Percentiles rank a stretch among this genome's conserved stretches.
phyloP scores from a whole-genome alignment of 305 asterid genomes.

The Euphrasia arctica region DNA sequence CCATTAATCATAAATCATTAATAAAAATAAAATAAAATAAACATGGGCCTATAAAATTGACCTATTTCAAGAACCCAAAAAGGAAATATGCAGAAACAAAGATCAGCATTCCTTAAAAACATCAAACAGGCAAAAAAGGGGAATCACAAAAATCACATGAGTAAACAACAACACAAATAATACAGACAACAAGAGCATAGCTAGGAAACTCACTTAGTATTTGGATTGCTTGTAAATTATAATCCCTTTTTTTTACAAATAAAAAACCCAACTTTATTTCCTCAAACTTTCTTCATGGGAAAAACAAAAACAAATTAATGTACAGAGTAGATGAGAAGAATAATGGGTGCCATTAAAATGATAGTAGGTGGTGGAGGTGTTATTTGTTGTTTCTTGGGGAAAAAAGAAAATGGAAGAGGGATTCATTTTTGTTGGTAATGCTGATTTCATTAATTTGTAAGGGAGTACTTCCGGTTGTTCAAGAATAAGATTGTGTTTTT shows the following conservation, averaged over 20 bases:
- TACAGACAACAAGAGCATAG: background rate
- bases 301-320: background rate
- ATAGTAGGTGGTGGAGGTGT: background rate
- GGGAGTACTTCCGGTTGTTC: no score
- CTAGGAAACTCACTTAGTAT: no score
- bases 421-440: background rate
- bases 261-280: background rate
- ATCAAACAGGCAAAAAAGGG: background rate
- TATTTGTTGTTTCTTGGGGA: background rate
- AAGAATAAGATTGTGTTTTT: no score
- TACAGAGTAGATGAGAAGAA: background rate
- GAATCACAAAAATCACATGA: conserved; percentile 27
- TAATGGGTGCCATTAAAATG: background rate
- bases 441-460: background rate
- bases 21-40: background rate
- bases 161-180: background rate
- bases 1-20: no score
- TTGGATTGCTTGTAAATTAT: no score
- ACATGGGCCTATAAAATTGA: background rate
- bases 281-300: no score
- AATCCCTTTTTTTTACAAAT: no score
- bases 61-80: background rate
- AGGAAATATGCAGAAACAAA: no score
- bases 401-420: background rate
- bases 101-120: background rate